Conservation (phyloP, 1,284 basidiomycete genomes). For the Ceratobasidium theobromae region DNA sequence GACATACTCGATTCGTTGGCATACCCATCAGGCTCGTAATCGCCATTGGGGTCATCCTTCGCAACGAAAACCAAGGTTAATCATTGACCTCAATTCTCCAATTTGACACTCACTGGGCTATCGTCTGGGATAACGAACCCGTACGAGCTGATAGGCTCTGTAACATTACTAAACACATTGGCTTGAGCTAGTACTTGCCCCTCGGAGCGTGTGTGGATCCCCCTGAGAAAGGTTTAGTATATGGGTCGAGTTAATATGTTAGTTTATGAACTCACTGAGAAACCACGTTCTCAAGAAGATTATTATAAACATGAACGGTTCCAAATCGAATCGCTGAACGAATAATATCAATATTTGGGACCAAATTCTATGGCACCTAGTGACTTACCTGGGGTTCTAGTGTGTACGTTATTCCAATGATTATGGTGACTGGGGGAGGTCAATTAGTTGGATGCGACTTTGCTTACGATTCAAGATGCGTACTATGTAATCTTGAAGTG, state of each 20-base stretch:
- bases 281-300: conserved; percentile 23
- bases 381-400: conserved; percentile 28
- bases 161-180: conserved; percentile 21
- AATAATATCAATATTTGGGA: background rate
- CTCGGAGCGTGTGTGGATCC: conserved; percentile 18
- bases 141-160: conserved; percentile 18
- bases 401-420: conserved; percentile 24
- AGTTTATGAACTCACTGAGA: conserved; percentile 4
- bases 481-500: conserved; percentile 32
- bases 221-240: background rate
- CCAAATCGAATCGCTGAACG: conserved; percentile 21
- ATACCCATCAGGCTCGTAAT: conserved; percentile 27
- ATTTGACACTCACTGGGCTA: conserved; percentile 20
- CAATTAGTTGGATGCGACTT: background rate
- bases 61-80: background rate
- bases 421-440: conserved; percentile 4
- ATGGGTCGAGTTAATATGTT: background rate
- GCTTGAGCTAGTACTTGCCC: conserved; percentile 22
- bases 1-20: conserved; percentile 26
- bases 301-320: conserved; percentile 21
- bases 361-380: background rate
- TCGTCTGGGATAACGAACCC: conserved; percentile 26
- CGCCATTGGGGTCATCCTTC: conserved; percentile 17
- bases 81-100: background rate
- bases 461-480: background rate